Conservation (phyloP, 1,139 yeast species). For the Williopsis jadinii region DNA sequence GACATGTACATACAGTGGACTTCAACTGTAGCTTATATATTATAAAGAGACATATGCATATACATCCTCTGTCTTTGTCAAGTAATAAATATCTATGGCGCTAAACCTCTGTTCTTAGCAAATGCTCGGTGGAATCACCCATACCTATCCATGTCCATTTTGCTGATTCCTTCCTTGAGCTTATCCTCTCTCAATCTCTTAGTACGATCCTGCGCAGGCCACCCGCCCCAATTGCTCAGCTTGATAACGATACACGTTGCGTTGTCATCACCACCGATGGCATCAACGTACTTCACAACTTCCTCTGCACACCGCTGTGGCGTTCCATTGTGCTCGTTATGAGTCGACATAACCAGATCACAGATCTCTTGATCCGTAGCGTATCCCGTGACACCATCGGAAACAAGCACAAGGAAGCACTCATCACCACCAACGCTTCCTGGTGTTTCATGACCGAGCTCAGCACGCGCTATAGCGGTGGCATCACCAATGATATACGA, state of each 20-base stretch:
- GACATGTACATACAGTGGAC: no score
- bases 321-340: slow-evolving; percentile 65
- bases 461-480: slow-evolving; percentile 21
- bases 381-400: slow-evolving; percentile 82
- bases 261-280: slow-evolving; percentile 89
- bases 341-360: slow-evolving; percentile 70
- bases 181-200: slow-evolving; percentile 74
- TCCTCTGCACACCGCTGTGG: slow-evolving; percentile 87
- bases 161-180: slow-evolving; percentile 44
- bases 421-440: slow-evolving; percentile 58
- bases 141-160: slow-evolving; percentile 26
- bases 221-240: slow-evolving; percentile 86
- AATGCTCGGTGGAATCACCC: not conserved
- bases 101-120: no score
- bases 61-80: no score
- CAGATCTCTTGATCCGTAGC: slow-evolving; percentile 87
- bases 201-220: slow-evolving; percentile 81
- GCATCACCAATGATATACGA: slow-evolving; percentile 59
- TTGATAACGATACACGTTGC: slow-evolving; percentile 83
- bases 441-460: slow-evolving; percentile 26
- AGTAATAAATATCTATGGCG: no score
- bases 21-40: no score
- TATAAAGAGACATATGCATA: no score
- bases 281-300: slow-evolving; percentile 75
- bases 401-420: slow-evolving; percentile 65